Evolutionary conservation across 352 stramenopile species (phyloP).

Genomic region (Globisporangium perplexum): DNA sequence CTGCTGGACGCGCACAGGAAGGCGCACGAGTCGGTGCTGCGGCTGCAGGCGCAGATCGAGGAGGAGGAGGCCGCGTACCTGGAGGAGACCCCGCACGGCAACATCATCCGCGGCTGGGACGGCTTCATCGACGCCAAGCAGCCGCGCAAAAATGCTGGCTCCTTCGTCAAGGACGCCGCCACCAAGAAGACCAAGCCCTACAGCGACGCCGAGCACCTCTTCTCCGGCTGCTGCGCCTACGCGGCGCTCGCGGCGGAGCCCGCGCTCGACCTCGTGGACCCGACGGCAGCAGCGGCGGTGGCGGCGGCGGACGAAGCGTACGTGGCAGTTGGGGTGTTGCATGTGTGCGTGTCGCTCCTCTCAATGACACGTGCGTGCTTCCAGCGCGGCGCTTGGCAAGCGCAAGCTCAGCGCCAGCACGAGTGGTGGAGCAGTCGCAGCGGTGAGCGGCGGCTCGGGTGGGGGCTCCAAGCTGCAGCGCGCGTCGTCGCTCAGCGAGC

Average conservation of each 20-base stretch:
- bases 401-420: constrained; percentile 30
- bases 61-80: constrained; percentile 75
- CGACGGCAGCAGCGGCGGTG: no score
- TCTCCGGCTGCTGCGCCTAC: constrained; percentile 74
- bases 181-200: constrained; percentile 84
- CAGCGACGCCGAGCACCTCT: constrained; percentile 69
- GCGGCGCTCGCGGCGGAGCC: constrained; percentile 42
- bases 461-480: constrained; percentile 21
- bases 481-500: constrained; percentile 17
- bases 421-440: constrained; percentile 2
- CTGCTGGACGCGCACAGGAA: constrained; percentile 68
- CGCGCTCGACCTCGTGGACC: constrained; percentile 48
- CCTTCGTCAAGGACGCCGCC: constrained; percentile 66
- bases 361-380: no score
- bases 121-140: constrained; percentile 82
- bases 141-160: no score
- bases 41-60: constrained; percentile 69
- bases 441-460: not conserved
- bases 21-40: constrained; percentile 64
- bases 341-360: no score
- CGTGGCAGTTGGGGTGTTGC: not conserved
- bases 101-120: constrained; percentile 86
- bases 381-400: constrained; percentile 9
- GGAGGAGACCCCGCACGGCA: constrained; percentile 79
- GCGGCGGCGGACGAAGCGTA: constrained; percentile 6